Evolutionary conservation across 208 protist species (phyloP).

Genomic region (Naegleria lovaniensis): DNA sequence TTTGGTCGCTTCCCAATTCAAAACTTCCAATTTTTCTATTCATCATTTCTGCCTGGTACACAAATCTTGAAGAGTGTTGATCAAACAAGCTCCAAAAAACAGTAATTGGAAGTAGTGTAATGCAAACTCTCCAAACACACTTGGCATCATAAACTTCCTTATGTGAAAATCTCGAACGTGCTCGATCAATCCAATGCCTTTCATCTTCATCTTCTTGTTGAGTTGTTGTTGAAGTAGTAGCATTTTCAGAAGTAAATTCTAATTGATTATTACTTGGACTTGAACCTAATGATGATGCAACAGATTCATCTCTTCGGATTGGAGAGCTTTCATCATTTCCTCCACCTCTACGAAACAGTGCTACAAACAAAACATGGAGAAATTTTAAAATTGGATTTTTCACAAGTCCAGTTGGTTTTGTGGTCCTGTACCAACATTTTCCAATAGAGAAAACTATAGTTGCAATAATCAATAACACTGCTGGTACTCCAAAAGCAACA

Average conservation of each 20-base stretch:
- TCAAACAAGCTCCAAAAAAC: constrained; percentile 11
- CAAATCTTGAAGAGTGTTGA: constrained; percentile 9
- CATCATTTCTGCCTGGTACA: constrained; percentile 42
- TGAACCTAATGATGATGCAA: neutral
- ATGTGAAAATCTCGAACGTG: neutral
- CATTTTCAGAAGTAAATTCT: neutral
- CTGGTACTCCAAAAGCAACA: constrained; percentile 13
- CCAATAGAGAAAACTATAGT: constrained; percentile 41
- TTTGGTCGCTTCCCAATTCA: constrained; percentile 43
- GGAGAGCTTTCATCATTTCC: neutral
- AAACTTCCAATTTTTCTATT: constrained; percentile 33
- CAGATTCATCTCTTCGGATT: neutral
- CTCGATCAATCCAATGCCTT: constrained; percentile 21
- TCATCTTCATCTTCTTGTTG: neutral
- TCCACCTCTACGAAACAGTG: constrained; percentile 28
- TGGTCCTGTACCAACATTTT: constrained; percentile 39
- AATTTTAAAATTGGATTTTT: constrained; percentile 16
- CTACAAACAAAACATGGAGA: neutral
- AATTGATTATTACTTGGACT: neutral
- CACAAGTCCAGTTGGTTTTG: constrained; percentile 19
- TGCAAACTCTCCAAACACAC: neutral
- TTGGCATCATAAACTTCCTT: constrained; percentile 24
- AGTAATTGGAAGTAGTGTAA: neutral
- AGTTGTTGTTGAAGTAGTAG: neutral
- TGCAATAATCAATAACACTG: constrained; percentile 1